Base-by-base conservation (phyloP, 2,329 filamentous ascomycete species). In the Dothistroma septosporum region DNA sequence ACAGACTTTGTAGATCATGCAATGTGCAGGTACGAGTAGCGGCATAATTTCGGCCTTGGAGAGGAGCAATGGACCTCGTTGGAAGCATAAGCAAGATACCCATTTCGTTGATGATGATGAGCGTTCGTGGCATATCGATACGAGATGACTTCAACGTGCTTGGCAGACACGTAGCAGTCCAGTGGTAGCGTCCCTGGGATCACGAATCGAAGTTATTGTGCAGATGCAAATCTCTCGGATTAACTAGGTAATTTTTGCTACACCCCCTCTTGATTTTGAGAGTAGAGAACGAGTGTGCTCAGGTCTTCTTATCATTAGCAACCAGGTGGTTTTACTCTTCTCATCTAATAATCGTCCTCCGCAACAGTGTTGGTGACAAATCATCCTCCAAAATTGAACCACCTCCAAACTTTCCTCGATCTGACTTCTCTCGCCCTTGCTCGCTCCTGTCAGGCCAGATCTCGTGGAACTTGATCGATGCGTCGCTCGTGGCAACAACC, bases 381-480 rank as follows among this genome's bases (percentile, higher is more conserved):
- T 92, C 77, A 21, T 85, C 85, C 73, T 96, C 92, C 33, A 96
- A 80, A 64, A 97, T 95, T 73, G 89, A 87, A 76, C 91, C 95
- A 4, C 91, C 90, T 12, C 89, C 90, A 24, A 96, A 78, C 74
- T 41, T 44, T 48, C 33, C 52, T 32, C 47, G 32, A 41, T 46
- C 37, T 19, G 14, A 33, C 10, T 33, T 54, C 24, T 49, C 50
- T 16, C 50, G 16, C 9, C 48, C 44, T 32, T 54, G 49, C 48
- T 57, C 54, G 21, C 41, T 22, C 79, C 75, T 21, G 80, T 73
- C 71, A 21, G 68, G 64, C 94, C 92, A 97, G 11, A 99, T 86
- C 77, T 97, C 92, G 74, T 97, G 92, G 70, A 97, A 97, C 72
- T 94, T 94, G 75, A 97, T 89, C 68, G 86, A 95, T 72, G 91